Percentiles rank a stretch among this genome's conserved stretches.
phyloP scores from a whole-genome alignment of 148 eudicot species.

The Amaranthus palmeri region DNA sequence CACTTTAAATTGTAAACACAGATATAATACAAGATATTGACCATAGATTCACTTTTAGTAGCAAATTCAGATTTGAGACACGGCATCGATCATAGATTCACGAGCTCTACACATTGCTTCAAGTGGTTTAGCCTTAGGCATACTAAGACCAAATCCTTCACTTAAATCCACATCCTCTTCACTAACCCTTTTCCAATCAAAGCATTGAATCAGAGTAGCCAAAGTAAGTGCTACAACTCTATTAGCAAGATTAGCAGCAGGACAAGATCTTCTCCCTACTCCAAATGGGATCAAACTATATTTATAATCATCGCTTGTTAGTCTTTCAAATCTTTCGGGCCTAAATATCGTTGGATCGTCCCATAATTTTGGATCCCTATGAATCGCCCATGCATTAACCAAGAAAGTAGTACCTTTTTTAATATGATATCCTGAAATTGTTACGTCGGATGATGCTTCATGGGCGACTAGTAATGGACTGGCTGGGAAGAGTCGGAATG shows the following conservation, averaged over 20 bases:
- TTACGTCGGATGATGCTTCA: slow-evolving; percentile 18
- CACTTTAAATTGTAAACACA: too few species aligned
- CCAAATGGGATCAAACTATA: slow-evolving; percentile 23
- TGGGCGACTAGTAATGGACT: slow-evolving; percentile 28
- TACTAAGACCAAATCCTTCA: slow-evolving; percentile 24
- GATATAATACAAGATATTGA: too few species aligned
- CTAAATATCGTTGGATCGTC: slow-evolving; percentile 15
- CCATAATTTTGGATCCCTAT: slow-evolving; percentile 18
- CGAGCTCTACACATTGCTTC: slow-evolving; percentile 21
- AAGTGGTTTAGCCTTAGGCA: slow-evolving; percentile 24
- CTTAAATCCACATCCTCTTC: slow-evolving; percentile 13
- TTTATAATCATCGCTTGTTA: slow-evolving; percentile 10
- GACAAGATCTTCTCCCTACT: slow-evolving; percentile 24
- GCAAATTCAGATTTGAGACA: background rate
- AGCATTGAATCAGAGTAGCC: slow-evolving; percentile 25
- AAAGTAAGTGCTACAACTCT: slow-evolving; percentile 13
- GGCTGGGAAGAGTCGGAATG: slow-evolving; percentile 27
- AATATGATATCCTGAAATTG: slow-evolving; percentile 18
- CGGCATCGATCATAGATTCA: background rate
- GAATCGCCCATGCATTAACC: slow-evolving; percentile 23
- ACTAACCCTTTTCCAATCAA: slow-evolving; percentile 23
- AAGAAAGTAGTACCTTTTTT: slow-evolving; percentile 13
- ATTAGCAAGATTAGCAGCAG: slow-evolving; percentile 17
- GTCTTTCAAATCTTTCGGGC: slow-evolving; percentile 20
- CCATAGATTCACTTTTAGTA: too few species aligned